A percentile compares a stretch with the other conserved stretches of the same genome.
phyloP scores from a whole-genome alignment of 2,329 filamentous ascomycete species.

The Paecilomyces variotii region DNA sequence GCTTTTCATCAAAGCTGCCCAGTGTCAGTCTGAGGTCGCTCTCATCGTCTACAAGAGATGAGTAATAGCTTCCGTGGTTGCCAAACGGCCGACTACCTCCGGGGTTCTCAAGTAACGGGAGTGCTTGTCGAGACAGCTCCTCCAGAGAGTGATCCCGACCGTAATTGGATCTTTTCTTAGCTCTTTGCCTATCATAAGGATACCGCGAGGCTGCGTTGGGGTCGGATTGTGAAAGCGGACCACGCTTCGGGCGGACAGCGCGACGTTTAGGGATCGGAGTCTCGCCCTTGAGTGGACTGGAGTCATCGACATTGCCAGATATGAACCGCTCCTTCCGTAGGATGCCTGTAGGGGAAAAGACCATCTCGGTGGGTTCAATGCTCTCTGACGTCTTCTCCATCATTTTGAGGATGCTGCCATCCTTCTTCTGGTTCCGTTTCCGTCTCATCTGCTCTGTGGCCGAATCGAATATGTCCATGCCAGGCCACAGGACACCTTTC shows the following conservation, averaged over 20 bases:
- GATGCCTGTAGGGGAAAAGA: slow-evolving; percentile 38
- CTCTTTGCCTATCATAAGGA: slow-evolving; percentile 19
- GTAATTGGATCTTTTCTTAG: slow-evolving; percentile 9
- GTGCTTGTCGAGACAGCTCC: slow-evolving; percentile 9
- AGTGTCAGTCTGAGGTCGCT: slow-evolving; percentile 28
- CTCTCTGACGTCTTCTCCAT: slow-evolving; percentile 39
- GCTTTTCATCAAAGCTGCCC: slow-evolving; percentile 19
- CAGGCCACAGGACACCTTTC: slow-evolving; percentile 43
- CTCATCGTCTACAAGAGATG: slow-evolving; percentile 17
- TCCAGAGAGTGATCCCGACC: slow-evolving; percentile 4
- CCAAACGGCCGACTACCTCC: slow-evolving; percentile 9
- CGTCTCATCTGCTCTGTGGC: slow-evolving; percentile 42
- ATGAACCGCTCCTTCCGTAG: slow-evolving; percentile 39
- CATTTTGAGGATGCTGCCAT: slow-evolving; percentile 35
- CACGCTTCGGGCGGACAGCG: slow-evolving; percentile 20
- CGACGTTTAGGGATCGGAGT: slow-evolving; percentile 33
- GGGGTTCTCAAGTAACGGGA: slow-evolving; percentile 15
- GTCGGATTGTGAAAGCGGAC: slow-evolving; percentile 22
- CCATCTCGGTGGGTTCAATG: slow-evolving; percentile 39
- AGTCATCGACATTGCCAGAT: slow-evolving; percentile 41
- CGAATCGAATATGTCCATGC: slow-evolving; percentile 46
- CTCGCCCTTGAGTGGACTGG: slow-evolving; percentile 39
- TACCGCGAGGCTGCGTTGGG: slow-evolving; percentile 21
- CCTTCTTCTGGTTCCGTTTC: slow-evolving; percentile 46
- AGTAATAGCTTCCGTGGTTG: slow-evolving; percentile 11